Evolutionary conservation across 352 stramenopile genomes (phyloP).

Genomic region (Phytophthora foliorum): DNA sequence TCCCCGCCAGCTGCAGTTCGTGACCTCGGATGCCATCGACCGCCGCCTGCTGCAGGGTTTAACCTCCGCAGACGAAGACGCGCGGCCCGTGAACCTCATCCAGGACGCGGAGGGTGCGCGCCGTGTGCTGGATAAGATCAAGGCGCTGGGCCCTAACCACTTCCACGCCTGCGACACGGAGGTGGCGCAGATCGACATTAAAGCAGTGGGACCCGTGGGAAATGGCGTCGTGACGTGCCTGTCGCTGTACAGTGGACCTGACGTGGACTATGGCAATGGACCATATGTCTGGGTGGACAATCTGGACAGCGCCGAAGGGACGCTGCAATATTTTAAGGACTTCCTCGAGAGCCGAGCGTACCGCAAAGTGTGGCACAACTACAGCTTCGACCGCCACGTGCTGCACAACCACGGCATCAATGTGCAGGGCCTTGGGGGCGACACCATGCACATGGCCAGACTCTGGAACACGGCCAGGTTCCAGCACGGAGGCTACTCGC

Average conservation of each 20-base stretch:
- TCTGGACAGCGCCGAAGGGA: constrained; percentile 92
- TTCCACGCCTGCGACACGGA: constrained; percentile 98
- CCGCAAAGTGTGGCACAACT: constrained; percentile 99
- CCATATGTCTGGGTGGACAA: constrained; percentile 93
- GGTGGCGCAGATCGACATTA: constrained; percentile 97
- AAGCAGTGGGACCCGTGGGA: constrained; percentile 94
- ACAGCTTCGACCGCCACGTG: constrained; percentile 99
- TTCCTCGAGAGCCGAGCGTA: constrained; percentile 94
- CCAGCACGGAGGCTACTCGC: constrained; percentile 93
- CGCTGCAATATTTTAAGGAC: constrained; percentile 88
- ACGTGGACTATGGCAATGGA: constrained; percentile 97
- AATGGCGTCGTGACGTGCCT: constrained; percentile 98
- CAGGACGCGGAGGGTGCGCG: constrained; percentile 74
- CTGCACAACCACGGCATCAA: constrained; percentile 98
- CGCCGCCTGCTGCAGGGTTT: constrained; percentile 62
- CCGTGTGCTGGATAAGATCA: constrained; percentile 71
- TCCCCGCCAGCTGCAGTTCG: constrained; percentile 51
- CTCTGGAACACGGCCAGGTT: constrained; percentile 89
- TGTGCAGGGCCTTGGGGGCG: constrained; percentile 92
- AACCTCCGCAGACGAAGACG: constrained; percentile 72
- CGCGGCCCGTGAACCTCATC: constrained; percentile 79
- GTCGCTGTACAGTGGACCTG: constrained; percentile 96
- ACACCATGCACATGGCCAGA: constrained; percentile 99
- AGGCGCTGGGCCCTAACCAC: constrained; percentile 65
- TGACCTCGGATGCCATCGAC: constrained; percentile 80